Conservation (phyloP, 164 flowering plant species). For the Protea cynaroides region DNA sequence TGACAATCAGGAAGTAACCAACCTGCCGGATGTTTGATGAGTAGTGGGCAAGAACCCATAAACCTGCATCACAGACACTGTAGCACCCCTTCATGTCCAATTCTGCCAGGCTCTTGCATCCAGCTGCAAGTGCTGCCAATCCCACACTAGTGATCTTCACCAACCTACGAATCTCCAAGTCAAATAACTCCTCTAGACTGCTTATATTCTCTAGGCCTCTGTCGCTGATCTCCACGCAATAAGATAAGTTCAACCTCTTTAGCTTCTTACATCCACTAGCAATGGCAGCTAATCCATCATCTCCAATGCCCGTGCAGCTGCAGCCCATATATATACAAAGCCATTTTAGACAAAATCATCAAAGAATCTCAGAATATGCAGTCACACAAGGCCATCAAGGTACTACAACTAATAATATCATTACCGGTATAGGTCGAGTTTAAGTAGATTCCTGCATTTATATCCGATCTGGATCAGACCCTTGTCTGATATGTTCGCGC, state of each 20-base stretch:
- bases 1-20: neutral
- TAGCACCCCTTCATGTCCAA: constrained; percentile 61
- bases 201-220: constrained; percentile 44
- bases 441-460: constrained; percentile 40
- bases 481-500: constrained; percentile 44
- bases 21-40: constrained; percentile 63
- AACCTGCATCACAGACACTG: constrained; percentile 46
- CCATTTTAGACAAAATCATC: neutral
- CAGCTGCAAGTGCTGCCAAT: constrained; percentile 43
- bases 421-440: constrained; percentile 76
- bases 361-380: no score
- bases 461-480: constrained; percentile 52
- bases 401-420: no score
- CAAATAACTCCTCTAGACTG: constrained; percentile 40
- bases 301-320: constrained; percentile 62
- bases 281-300: constrained; percentile 52
- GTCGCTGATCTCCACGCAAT: constrained; percentile 50
- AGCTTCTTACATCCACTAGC: constrained; percentile 61
- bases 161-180: constrained; percentile 55
- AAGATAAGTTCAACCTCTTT: constrained; percentile 51
- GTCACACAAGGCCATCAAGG: no score
- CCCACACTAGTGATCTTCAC: constrained; percentile 44
- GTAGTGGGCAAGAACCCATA: constrained; percentile 54
- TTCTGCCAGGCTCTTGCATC: constrained; percentile 50
- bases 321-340: neutral